Evolutionary conservation across 2,329 filamentous ascomycete genomes (phyloP), one percentile per base, ranked within the genome.

Genomic region (Colletotrichum incanum): DNA sequence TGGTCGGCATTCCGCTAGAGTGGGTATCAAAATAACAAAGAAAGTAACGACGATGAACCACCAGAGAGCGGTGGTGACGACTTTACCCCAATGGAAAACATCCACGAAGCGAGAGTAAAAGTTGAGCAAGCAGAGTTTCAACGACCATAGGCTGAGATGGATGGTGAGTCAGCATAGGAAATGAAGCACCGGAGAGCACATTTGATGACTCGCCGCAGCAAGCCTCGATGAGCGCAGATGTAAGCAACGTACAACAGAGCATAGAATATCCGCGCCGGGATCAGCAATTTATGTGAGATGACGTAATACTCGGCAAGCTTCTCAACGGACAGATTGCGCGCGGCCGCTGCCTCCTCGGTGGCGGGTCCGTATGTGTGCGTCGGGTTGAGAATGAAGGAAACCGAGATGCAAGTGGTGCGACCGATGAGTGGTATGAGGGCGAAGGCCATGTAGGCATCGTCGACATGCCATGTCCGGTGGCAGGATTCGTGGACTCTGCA

Each of bases 391-490:
- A 62, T 14, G 52, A 79, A 80, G 39, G 74, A 77, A 7, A 73
- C 8, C 1, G 72, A 20, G 56, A 80, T 80, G 50, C 76, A 76
- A 14, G 72, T 16, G 0, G 78, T 76, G 26, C 79, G 78, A 5
- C 71, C 78, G 68, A 78, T 65, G 23, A 80, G 78, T 18, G 79
- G 79, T 0, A 80, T 54, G 7, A 80, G 74, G 5, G 79, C 78
- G 9, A 80, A 73, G 20, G 77, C 78, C 77, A 80, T 80, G 75
- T 79, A 80, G 41, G 78, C 75, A 59, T 80, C 79, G 71, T 80
- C 79, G 73, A 74, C 74, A 71, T 78, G 79, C 79, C 79, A 80
- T 23, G 62, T 76, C 1, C 79, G 78, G 61, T 80, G 79, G 69
- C 79, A 80, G 31, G 75, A 75, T 14, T 55, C 60, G 72, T 80